Percentiles rank a stretch among this genome's conserved stretches.
phyloP scores from a whole-genome alignment of 2,329 filamentous ascomycete species.

The Alternaria atra region DNA sequence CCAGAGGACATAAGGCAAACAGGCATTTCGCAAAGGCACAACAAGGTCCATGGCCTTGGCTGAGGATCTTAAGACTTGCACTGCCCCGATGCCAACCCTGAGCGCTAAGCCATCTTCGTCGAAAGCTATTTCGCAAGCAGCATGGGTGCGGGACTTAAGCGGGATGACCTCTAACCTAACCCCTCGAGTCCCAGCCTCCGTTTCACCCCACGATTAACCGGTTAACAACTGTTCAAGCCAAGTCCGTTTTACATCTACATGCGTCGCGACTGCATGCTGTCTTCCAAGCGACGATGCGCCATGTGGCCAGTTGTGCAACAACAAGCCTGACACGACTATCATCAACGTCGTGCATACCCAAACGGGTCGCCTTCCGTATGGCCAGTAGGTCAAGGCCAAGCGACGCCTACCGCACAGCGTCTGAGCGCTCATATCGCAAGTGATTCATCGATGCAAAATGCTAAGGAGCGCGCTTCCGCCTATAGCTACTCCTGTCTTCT shows the following conservation, averaged over 20 bases:
- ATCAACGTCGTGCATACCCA: constrained; percentile 10
- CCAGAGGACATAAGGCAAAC: neutral
- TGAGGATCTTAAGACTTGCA: too few species aligned
- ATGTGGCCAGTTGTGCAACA: constrained; percentile 10
- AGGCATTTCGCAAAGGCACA: too few species aligned
- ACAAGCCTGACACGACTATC: constrained; percentile 1
- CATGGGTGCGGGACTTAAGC: constrained; percentile 3
- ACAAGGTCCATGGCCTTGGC: too few species aligned
- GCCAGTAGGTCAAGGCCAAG: constrained; percentile 30
- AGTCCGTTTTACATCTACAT: neutral
- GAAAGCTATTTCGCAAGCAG: constrained; percentile 3
- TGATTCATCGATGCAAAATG: constrained; percentile 1
- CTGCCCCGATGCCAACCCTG: constrained; percentile 8
- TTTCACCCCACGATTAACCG: constrained; percentile 10
- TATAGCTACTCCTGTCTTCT: constrained; percentile 14
- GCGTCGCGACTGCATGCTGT: neutral
- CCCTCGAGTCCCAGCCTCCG: constrained; percentile 3
- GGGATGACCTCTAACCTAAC: constrained; percentile 5
- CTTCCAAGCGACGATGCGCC: constrained; percentile 4
- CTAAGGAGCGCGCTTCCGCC: neutral
- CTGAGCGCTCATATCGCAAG: constrained; percentile 25
- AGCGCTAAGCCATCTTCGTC: neutral
- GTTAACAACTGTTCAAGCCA: constrained; percentile 3
- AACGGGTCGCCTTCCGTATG: constrained; percentile 18
- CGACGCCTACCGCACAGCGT: constrained; percentile 16